A percentile compares a stretch with the other conserved stretches of the same genome.
These are phyloP conservation scores for Alternaria tenuissima DNA, from an alignment of 2,329 filamentous ascomycete species.

Conservation along the genomic window DNA sequence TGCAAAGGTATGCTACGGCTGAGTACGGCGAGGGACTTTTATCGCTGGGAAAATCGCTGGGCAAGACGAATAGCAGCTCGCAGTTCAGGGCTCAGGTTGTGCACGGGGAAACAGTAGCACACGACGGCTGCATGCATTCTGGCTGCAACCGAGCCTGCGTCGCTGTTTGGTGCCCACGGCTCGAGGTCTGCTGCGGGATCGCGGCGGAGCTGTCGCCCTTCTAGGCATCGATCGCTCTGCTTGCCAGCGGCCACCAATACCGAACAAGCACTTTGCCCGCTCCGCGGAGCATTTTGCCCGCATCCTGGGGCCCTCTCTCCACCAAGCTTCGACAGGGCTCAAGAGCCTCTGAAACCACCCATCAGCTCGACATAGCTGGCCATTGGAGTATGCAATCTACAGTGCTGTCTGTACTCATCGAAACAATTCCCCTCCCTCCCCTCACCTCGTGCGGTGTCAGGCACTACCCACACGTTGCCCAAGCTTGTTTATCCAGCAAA, in stretches of 20 bases:
- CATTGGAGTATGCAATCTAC: neutral
- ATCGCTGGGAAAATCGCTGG: conserved; percentile 1
- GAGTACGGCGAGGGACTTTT: conserved; percentile 15
- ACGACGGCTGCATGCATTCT: conserved; percentile 24
- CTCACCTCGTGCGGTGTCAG: neutral
- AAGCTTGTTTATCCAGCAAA: conserved; percentile 19
- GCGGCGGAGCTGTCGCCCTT: neutral
- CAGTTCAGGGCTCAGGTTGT: conserved; percentile 10
- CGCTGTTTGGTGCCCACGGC: conserved; percentile 19
- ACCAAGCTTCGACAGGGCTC: neutral
- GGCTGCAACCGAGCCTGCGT: conserved; percentile 19
- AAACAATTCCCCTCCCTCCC: no score
- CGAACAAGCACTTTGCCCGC: conserved; percentile 16
- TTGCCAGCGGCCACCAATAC: conserved; percentile 20
- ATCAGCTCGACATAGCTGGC: conserved; percentile 2
- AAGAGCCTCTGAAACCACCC: neutral
- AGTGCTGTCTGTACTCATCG: neutral
- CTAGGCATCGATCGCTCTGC: neutral
- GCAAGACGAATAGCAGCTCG: conserved; percentile 14
- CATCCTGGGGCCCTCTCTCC: conserved; percentile 8
- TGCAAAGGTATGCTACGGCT: conserved; percentile 13
- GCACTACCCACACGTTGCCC: neutral
- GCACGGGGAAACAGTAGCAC: conserved; percentile 15
- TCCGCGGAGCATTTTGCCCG: conserved; percentile 13
- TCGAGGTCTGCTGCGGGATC: conserved; percentile 20